phyloP scores from a whole-genome alignment of 345 rosid genomes.

The Theobroma cacao region DNA sequence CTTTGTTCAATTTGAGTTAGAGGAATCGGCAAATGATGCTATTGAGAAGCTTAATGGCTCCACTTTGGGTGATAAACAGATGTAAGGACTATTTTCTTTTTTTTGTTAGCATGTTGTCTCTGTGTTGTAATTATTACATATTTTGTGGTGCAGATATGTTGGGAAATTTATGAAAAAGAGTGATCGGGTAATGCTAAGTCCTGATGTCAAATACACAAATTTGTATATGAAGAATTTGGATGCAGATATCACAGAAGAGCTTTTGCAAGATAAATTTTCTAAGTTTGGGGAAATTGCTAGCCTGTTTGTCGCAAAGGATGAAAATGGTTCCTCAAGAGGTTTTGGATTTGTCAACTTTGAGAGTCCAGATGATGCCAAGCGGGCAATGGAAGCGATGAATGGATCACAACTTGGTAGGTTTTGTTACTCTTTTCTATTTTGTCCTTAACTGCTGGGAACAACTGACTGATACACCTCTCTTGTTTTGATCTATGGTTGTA shows the following conservation, averaged over 20 bases:
- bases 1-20: slow-evolving; percentile 60
- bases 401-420: slow-evolving; percentile 53
- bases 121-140: no score
- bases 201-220: slow-evolving; percentile 63
- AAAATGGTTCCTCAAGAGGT: slow-evolving; percentile 50
- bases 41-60: slow-evolving; percentile 53
- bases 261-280: slow-evolving; percentile 49
- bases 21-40: slow-evolving; percentile 65
- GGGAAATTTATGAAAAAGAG: slow-evolving; percentile 57
- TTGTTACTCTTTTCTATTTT: slow-evolving; percentile 4
- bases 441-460: slow-evolving; percentile 5
- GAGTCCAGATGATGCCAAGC: slow-evolving; percentile 55
- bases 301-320: slow-evolving; percentile 45
- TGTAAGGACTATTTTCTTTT: slow-evolving; percentile 51
- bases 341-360: slow-evolving; percentile 68
- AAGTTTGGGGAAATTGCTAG: slow-evolving; percentile 63
- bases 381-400: slow-evolving; percentile 56
- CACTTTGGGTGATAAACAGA: slow-evolving; percentile 44
- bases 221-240: slow-evolving; percentile 69
- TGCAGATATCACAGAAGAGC: slow-evolving; percentile 48
- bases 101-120: no score
- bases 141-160: slow-evolving; percentile 43
- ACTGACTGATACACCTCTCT: neutral
- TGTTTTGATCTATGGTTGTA: neutral
- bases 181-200: slow-evolving; percentile 45